Evolutionary conservation across 2,329 filamentous ascomycete genomes (phyloP).

Genomic region (Aspergillus uvarum): DNA sequence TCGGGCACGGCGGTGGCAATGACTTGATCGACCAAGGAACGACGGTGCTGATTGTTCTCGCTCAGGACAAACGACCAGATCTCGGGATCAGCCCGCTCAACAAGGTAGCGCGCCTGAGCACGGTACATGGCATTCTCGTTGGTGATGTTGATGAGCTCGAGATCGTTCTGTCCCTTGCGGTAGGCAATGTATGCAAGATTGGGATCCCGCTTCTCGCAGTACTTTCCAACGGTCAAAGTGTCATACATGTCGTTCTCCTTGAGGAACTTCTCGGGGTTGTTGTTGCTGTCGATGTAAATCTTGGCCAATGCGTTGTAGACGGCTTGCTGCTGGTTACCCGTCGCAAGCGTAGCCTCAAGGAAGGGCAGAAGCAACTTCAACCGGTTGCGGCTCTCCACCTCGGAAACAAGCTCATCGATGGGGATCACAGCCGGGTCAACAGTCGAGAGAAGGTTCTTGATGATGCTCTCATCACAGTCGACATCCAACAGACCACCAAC

Average conservation of each 20-base stretch:
- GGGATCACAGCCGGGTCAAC: conserved; percentile 83
- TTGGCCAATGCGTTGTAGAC: conserved; percentile 97
- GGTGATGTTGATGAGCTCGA: conserved; percentile 95
- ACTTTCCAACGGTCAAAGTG: conserved; percentile 87
- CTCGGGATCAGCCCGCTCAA: conserved; percentile 85
- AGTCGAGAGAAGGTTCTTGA: conserved; percentile 84
- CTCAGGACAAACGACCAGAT: conserved; percentile 94
- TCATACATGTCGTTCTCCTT: conserved; percentile 98
- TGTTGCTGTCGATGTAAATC: conserved; percentile 99
- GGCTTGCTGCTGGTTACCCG: conserved; percentile 92
- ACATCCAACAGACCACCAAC: conserved; percentile 92
- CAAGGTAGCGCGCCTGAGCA: conserved; percentile 90
- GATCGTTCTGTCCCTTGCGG: conserved; percentile 92
- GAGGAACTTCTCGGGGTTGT: conserved; percentile 94
- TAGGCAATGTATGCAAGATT: conserved; percentile 95
- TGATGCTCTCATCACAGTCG: conserved; percentile 93
- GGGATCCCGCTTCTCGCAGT: conserved; percentile 97
- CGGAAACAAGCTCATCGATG: conserved; percentile 87
- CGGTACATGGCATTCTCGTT: conserved; percentile 99
- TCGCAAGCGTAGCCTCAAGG: conserved; percentile 84
- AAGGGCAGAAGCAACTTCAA: conserved; percentile 94
- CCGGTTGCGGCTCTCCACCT: conserved; percentile 94
- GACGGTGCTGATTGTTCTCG: conserved; percentile 91
- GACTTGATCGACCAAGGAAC: conserved; percentile 93
- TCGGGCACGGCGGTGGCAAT: conserved; percentile 93